phyloP scores from a whole-genome alignment of 73 alveolate genomes.

The Tetrahymena borealis region DNA sequence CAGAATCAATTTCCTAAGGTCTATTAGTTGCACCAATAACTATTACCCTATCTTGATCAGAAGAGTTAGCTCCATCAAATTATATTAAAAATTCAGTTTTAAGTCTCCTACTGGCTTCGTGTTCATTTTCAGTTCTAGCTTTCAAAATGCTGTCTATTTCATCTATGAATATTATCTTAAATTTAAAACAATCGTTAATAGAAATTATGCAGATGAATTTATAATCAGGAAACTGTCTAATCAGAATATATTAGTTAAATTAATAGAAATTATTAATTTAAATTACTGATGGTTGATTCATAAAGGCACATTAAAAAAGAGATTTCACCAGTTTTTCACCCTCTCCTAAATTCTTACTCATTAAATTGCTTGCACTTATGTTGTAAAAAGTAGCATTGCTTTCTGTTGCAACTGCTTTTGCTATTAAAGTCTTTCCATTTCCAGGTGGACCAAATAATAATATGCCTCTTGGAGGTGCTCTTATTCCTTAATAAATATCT shows the following conservation, averaged over 20 bases:
- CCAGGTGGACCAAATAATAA: conserved; percentile 99
- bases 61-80: conserved; percentile 85
- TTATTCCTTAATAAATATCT: conserved; percentile 89
- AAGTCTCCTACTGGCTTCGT: conserved; percentile 92
- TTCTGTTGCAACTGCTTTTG: conserved; percentile 89
- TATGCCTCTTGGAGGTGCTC: conserved; percentile 97
- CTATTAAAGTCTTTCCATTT: conserved; percentile 96
- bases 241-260: conserved; percentile 1
- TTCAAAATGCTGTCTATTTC: conserved; percentile 96
- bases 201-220: no score
- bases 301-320: conserved; percentile 77
- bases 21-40: conserved; percentile 54
- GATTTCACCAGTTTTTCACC: conserved; percentile 96
- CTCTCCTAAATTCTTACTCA: conserved; percentile 98
- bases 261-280: conserved; percentile 84
- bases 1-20: conserved; percentile 41
- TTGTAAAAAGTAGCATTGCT: conserved; percentile 84
- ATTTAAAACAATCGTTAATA: neutral
- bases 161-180: conserved; percentile 91
- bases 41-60: conserved; percentile 70
- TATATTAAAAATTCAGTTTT: conserved; percentile 96
- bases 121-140: conserved; percentile 88
- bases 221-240: conserved; percentile 58
- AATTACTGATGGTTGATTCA: conserved; percentile 91
- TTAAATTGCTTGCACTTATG: conserved; percentile 78